Evolutionary conservation across 441 rosid genomes (phyloP).

Genomic region (Corymbia calophylla): DNA sequence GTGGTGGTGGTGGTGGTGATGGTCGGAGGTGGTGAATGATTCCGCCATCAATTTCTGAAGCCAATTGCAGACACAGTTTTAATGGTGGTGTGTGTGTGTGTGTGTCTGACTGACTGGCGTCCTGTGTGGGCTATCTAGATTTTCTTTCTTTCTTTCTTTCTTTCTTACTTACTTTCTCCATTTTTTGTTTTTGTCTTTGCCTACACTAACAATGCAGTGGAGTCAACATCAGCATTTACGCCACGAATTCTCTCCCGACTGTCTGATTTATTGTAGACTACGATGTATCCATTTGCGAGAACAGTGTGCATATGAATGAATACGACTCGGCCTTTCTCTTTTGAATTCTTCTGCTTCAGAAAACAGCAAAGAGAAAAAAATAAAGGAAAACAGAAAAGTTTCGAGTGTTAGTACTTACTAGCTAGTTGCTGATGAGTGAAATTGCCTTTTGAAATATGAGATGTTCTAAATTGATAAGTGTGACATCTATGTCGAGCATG

Average conservation of each 20-base stretch:
- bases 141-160: neutral
- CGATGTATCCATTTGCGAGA: neutral
- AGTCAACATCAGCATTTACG: slow-evolving; percentile 3
- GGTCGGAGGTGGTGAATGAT: neutral
- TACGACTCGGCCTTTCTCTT: neutral
- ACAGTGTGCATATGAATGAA: neutral
- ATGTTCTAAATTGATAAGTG: neutral
- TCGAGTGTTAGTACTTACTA: neutral
- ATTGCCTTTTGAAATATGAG: neutral
- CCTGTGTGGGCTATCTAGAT: neutral
- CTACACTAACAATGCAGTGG: neutral
- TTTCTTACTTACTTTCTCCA: neutral
- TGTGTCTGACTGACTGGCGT: neutral
- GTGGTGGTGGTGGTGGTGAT: neutral
- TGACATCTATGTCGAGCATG: neutral
- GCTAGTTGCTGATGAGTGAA: neutral
- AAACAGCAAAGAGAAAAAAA: neutral
- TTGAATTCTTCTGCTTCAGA: neutral
- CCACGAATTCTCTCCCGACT: neutral
- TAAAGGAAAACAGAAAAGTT: neutral
- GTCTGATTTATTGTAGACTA: neutral
- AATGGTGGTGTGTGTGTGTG: neutral
- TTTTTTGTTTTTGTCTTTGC: neutral
- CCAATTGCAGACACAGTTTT: neutral
- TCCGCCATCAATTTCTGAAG: neutral